A percentile compares a stretch with the other conserved stretches of the same genome.
These are phyloP conservation scores for Fusarium begoniae DNA, from an alignment of 2,329 filamentous ascomycete genomes.

Conservation along the genomic window DNA sequence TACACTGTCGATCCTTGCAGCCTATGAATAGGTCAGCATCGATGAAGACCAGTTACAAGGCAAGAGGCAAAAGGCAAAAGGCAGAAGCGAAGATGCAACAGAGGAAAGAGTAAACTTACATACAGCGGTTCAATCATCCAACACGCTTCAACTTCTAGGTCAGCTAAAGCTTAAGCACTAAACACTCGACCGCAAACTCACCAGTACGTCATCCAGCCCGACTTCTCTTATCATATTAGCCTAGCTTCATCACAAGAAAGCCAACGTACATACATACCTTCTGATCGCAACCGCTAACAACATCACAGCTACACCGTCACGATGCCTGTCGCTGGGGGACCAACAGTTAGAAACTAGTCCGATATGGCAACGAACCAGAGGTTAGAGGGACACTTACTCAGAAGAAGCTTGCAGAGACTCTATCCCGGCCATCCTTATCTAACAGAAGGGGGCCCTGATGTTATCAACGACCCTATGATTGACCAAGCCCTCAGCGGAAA, in stretches of 20 bases:
- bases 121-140: background rate
- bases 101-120: background rate
- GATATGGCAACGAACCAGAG: rapidly evolving
- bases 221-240: background rate
- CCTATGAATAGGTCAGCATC: background rate
- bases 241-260: background rate
- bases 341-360: rapidly evolving
- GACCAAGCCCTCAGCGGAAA: too few species aligned
- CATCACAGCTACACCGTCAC: background rate
- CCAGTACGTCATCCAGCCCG: background rate
- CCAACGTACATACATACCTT: background rate
- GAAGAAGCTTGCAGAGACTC: background rate
- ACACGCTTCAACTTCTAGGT: background rate
- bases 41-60: background rate
- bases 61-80: background rate
- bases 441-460: too few species aligned
- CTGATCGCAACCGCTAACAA: background rate
- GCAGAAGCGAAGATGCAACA: background rate
- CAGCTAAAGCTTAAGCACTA: background rate
- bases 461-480: too few species aligned
- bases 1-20: background rate
- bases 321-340: background rate
- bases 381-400: background rate
- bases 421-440: too few species aligned
- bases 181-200: background rate